A percentile compares a stretch with the other conserved stretches of the same genome.
Conservation (phyloP, 257 asterid genomes). For the Solanum chiquidenum region DNA sequence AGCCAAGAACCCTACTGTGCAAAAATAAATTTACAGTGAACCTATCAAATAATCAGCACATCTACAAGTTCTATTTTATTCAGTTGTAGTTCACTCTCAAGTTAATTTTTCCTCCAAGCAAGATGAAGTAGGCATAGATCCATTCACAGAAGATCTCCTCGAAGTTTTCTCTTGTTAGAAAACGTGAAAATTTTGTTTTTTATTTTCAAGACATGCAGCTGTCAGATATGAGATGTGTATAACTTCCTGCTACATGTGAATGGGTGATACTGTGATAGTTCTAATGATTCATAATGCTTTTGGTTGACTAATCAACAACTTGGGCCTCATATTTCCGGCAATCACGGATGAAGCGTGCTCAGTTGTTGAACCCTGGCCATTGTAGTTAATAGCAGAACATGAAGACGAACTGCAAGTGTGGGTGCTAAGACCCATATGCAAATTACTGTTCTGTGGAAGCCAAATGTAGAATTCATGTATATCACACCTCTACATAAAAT, state of each 20-base stretch:
- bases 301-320: background rate
- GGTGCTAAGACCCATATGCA: background rate
- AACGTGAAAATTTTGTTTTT: background rate
- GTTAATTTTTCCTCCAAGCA: background rate
- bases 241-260: background rate
- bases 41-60: background rate
- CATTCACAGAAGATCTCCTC: background rate
- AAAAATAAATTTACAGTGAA: background rate
- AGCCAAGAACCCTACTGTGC: background rate
- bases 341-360: background rate
- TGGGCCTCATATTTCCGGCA: background rate
- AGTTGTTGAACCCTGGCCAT: background rate
- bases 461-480: background rate
- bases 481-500: background rate
- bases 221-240: background rate
- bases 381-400: background rate
- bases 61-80: background rate
- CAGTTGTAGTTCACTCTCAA: background rate
- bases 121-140: background rate
- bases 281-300: background rate
- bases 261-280: background rate
- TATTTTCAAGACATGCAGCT: background rate
- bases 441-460: background rate
- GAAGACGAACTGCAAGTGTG: background rate
- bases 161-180: background rate